Evolutionary conservation across 352 stramenopile species (phyloP), one percentile per base, ranked within the genome.

Genomic region (Pythium aristosporum): DNA sequence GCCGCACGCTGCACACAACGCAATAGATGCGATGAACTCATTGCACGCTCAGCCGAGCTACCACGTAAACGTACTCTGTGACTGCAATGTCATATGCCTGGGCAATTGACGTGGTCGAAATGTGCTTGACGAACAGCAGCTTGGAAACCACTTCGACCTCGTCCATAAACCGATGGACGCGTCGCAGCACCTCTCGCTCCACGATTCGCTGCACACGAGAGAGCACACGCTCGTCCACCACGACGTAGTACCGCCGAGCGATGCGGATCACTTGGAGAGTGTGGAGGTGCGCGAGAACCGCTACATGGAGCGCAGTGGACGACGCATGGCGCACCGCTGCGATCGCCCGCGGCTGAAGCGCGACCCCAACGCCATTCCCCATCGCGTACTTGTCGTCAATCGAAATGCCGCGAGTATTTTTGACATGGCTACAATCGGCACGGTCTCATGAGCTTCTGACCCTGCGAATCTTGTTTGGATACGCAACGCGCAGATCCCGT

Each of bases 81-180:
- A 82, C 55, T 12, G 73, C 64, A 43, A 91, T 79, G 30, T 69
- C 50, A 48, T 86, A 88, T 3, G 78, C 80, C 37, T 75, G 61
- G 0, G 78, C 78, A 55, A 89, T 81, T 7, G 73, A 77, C 13
- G 75, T 83, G 23, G 65, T 89, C 18, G 76, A 87, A 39, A 91
- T 81, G 65, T 73, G 72, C 56, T 86, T 84, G 50, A 89, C 78
- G 30, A 89, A 87, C 58, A 75, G 73, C 2, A 80, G 30, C 69
- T 91, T 91, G 5, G 78, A 87, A 20, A 50, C 59, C 42, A 85
- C 76, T 42, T 91, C 80, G 2, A 79, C 72, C 25, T 84, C 69
- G 49, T 87, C 69, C 8, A 65, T 70, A 11, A 87, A 55, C 2
- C 77, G 66, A 13, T 73, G 65, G 21, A 86, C 62, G 21, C 68